Evolutionary conservation across 139 green algal species (phyloP), one percentile per base, ranked within the genome.

Genomic region (Picochlorum sp.): DNA sequence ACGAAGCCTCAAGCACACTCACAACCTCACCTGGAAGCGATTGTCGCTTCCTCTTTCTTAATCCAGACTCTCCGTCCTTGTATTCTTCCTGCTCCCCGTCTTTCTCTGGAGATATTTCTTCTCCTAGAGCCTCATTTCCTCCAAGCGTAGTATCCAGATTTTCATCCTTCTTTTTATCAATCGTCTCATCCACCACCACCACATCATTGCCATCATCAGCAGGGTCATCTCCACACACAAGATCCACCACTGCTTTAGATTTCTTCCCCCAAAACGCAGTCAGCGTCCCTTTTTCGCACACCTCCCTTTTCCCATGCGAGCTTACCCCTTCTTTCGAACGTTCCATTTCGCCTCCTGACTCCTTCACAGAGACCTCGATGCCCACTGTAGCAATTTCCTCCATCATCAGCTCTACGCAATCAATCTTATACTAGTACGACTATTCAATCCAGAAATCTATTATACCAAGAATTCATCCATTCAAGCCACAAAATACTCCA

Each of bases 201-300:
- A 47, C 22, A 47, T 47, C 39, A 47, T 26, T 47, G 39, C 20
- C 39, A 47, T 26, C 39, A n/a, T n/a, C n/a, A n/a, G n/a, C n/a
- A n/a, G n/a, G n/a, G n/a, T n/a, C n/a, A n/a, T n/a, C n/a, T n/a
- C n/a, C n/a, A n/a, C n/a, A n/a, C n/a, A n/a, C n/a, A n/a, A n/a
- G 18, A 18, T 60, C 22, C 9, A 50, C 12, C 26, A 24, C 26
- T 41, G 25, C 40, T 45, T 49, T 22, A n/a, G 25, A 54, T 29
- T 59, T 59, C 3, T 52, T 64, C 28, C 36, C 28, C 63, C 63
- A 70, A 1, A 70, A 29, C 8, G 63, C 63, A 4, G 35, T 58
- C 5, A 70, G 54, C 6, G 63, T 70, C 47, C 63, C 63, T 22
- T 70, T 70, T 6, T 47, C 22, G 18, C 22, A 16, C 39, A 16